phyloP scores from a whole-genome alignment of 2,329 filamentous ascomycete species.

The Aureobasidium sp. region DNA sequence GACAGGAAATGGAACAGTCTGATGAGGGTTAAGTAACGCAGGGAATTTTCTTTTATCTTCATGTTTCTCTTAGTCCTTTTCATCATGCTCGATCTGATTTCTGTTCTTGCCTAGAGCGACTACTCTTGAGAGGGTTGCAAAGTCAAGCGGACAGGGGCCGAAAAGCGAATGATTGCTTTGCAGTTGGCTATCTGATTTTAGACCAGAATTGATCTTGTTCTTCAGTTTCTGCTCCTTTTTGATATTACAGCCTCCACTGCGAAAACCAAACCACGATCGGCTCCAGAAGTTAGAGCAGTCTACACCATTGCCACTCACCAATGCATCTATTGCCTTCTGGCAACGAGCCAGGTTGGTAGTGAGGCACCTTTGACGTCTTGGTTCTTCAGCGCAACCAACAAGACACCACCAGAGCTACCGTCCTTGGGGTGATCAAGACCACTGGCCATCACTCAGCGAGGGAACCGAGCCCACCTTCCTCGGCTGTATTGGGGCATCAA shows the following conservation, averaged over 20 bases:
- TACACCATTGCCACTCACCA: too few relatives aligned
- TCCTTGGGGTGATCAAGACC: too few relatives aligned
- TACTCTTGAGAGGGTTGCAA: conserved; percentile 1
- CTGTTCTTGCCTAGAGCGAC: conserved; percentile 4
- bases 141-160: conserved; percentile 7
- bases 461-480: too few relatives aligned
- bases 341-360: too few relatives aligned
- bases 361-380: too few relatives aligned
- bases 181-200: conserved; percentile 13
- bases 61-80: conserved; percentile 3
- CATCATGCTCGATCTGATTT: conserved; percentile 3
- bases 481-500: too few relatives aligned
- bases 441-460: too few relatives aligned
- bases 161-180: conserved; percentile 8
- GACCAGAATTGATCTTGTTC: conserved; percentile 13
- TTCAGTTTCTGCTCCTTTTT: neutral
- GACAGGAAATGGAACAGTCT: neutral
- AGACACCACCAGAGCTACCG: too few relatives aligned
- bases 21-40: conserved; percentile 12
- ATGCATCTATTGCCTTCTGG: neutral
- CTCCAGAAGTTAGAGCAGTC: too few relatives aligned
- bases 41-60: conserved; percentile 7
- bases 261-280: too few relatives aligned
- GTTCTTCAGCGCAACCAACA: too few relatives aligned
- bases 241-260: too few relatives aligned